phyloP scores from a whole-genome alignment of 805 yeast species.

The Sporopachydermia lactativora region DNA sequence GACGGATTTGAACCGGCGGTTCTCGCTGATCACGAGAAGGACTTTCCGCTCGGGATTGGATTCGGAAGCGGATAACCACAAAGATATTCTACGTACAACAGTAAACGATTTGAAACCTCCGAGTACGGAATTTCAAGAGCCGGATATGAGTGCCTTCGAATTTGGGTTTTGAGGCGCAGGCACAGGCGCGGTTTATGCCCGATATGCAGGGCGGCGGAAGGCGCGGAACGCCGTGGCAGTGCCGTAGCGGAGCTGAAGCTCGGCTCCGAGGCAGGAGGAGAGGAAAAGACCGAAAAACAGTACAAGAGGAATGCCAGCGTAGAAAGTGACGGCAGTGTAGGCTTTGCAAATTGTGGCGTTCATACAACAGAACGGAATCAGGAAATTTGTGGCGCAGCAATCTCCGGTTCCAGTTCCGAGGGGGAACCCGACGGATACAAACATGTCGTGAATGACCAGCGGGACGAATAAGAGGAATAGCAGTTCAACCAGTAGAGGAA shows the following conservation, averaged over 20 bases:
- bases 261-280: background rate
- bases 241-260: background rate
- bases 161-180: constrained; percentile 25
- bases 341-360: too few relatives aligned
- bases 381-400: too few relatives aligned
- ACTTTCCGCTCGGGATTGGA: background rate
- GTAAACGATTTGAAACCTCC: constrained; percentile 27
- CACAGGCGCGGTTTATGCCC: background rate
- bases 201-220: too few relatives aligned
- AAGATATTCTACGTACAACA: background rate
- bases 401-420: too few relatives aligned
- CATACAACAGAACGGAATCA: too few relatives aligned
- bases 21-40: background rate
- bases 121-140: constrained; percentile 45
- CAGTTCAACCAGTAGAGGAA: background rate
- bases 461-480: background rate
- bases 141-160: constrained; percentile 63
- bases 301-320: background rate
- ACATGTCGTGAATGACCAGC: background rate
- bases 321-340: background rate
- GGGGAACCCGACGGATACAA: background rate
- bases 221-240: too few relatives aligned
- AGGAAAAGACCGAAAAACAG: background rate
- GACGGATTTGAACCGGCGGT: background rate
- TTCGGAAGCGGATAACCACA: background rate